Evolutionary conservation across 1,139 yeast genomes (phyloP).

Genomic region (Blastobotrys serpentis): DNA sequence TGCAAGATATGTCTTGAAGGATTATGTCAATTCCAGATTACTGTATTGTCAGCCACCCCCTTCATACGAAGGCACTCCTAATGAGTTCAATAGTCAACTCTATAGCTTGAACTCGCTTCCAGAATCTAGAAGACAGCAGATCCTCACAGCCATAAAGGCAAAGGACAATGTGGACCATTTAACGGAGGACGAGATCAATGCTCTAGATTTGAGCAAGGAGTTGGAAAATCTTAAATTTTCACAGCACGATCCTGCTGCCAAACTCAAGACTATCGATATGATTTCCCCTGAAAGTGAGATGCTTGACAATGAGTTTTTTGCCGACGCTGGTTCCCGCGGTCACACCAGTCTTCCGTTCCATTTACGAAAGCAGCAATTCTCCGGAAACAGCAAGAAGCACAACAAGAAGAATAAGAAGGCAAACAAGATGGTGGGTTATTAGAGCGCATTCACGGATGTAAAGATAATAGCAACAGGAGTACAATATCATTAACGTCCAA

Average conservation of each 20-base stretch:
- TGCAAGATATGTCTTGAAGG: conserved; percentile 87
- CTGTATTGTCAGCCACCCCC: conserved; percentile 91
- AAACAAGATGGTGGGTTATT: conserved; percentile 7
- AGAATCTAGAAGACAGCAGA: conserved; percentile 70
- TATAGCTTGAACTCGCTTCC: conserved; percentile 61
- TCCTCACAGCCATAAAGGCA: conserved; percentile 36
- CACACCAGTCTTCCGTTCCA: conserved; percentile 73
- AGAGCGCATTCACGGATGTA: too few relatives aligned
- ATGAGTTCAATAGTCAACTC: conserved; percentile 68
- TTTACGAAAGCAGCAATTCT: conserved; percentile 40
- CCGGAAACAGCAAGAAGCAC: conserved; percentile 60
- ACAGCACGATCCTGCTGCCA: conserved; percentile 50
- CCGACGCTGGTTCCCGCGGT: conserved; percentile 63
- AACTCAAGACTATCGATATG: conserved; percentile 36
- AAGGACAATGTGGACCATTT: conserved; percentile 16
- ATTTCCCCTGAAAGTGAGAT: conserved; percentile 48
- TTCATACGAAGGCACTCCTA: conserved; percentile 30
- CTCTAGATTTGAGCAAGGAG: conserved; percentile 67
- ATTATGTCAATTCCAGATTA: conserved; percentile 89
- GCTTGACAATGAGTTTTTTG: conserved; percentile 80
- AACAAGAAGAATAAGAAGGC: conserved; percentile 74
- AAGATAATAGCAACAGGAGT: too few relatives aligned
- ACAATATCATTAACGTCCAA: too few relatives aligned
- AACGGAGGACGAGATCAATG: conserved; percentile 37
- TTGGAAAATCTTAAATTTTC: conserved; percentile 74